Base-by-base conservation (phyloP, 441 rosid genomes). In the Breynia disticha region DNA sequence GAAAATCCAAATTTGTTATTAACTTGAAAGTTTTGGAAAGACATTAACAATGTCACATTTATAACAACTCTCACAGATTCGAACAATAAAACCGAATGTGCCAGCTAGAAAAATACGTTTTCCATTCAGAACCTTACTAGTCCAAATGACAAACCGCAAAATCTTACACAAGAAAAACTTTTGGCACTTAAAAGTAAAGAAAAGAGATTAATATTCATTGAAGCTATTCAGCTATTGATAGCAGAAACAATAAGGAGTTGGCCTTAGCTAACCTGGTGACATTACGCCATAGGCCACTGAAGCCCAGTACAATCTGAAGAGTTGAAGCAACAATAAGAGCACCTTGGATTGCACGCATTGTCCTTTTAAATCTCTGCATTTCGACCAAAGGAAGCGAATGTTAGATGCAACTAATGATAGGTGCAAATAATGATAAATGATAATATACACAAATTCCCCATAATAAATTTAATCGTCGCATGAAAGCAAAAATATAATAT, bases 231-330 rank as follows among this genome's bases (percentile, higher is more conserved):
- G 43, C n/a, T 8, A 39, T 39, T 32, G 18, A 17, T n/a, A 42
- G n/a, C n/a, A n/a, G n/a, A n/a, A n/a, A n/a, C n/a, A n/a, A n/a
- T n/a, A n/a, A n/a, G n/a, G n/a, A n/a, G n/a, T n/a, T n/a, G n/a
- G n/a, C n/a, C n/a, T n/a, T n/a, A n/a, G n/a, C 41, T 35, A 55
- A 87, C 98, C 96, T 88, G 46, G 84, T 60, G 60, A 91, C 89
- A 55, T 91, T 91, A 17, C 95, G 83, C 98, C 98, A 91, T 54
- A 91, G 90, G 49, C 96, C 96, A 71, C 96, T 91, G 78, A 87
- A 91, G 24, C 98, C 96, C 28, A 88, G 75, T 44, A 84, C 87
- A 76, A 91, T 91, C 69, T 91, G 95, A 45, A 91, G 87, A 55
- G 90, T 83, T 16, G 98, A 87, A 60, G 98, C 90, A 53, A 91